phyloP scores from a whole-genome alignment of 2,329 filamentous ascomycete genomes.

The Exophiala mesophila region DNA sequence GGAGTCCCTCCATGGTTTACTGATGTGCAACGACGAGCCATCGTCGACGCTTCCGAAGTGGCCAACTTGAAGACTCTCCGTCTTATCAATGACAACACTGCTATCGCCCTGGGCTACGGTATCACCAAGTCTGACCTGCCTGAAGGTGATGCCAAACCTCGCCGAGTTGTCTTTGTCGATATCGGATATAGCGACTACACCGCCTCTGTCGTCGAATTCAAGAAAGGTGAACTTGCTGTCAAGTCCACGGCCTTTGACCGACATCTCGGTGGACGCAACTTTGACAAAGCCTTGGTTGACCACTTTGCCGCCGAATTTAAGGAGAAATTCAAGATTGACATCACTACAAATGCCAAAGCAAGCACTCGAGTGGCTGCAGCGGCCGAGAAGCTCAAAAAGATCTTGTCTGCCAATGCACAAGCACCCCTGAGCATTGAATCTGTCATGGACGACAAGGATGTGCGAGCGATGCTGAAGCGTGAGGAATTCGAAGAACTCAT shows the following conservation, averaged over 20 bases:
- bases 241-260: conserved; percentile 89
- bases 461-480: conserved; percentile 80
- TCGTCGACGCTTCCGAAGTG: conserved; percentile 89
- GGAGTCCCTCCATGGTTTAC: conserved; percentile 97
- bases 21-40: conserved; percentile 79
- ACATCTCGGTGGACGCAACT: conserved; percentile 95
- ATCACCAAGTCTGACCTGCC: conserved; percentile 97
- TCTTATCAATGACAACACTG: conserved; percentile 96
- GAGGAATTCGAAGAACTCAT: conserved; percentile 91
- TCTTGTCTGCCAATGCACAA: conserved; percentile 88
- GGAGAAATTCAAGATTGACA: conserved; percentile 96
- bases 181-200: conserved; percentile 97
- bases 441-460: conserved; percentile 96
- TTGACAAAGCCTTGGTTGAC: conserved; percentile 90
- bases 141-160: conserved; percentile 80
- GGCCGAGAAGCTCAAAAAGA: conserved; percentile 97
- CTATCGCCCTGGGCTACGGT: conserved; percentile 90
- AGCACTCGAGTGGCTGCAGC: conserved; percentile 79
- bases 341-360: conserved; percentile 84
- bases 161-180: conserved; percentile 86
- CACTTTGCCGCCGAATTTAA: conserved; percentile 96
- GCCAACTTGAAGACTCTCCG: conserved; percentile 88
- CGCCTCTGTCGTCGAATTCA: conserved; percentile 89
- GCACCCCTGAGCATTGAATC: conserved; percentile 96
- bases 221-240: conserved; percentile 91